Percentiles rank a stretch among this genome's conserved stretches.
These are phyloP conservation scores for Kalmusia sp. DNA, from an alignment of 2,329 filamentous ascomycete genomes.

Conservation along the genomic window DNA sequence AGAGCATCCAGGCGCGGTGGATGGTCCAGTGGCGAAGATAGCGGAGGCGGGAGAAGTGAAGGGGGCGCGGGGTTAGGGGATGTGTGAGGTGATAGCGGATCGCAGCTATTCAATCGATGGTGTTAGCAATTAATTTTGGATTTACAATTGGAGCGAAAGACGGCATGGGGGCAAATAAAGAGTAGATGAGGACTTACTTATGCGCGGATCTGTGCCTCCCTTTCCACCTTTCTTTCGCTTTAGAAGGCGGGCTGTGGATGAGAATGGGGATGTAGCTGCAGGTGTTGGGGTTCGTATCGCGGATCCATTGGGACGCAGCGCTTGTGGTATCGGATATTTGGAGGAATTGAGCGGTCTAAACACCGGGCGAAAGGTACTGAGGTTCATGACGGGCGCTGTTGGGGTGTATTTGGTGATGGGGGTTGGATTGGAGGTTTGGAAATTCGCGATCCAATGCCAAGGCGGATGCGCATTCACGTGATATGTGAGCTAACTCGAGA, in stretches of 20 bases:
- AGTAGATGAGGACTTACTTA: conserved; percentile 33
- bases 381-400: background rate
- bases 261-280: conserved; percentile 32
- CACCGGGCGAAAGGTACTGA: conserved; percentile 32
- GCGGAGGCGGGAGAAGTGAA: conserved; percentile 87
- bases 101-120: conserved; percentile 54
- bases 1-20: conserved; percentile 91
- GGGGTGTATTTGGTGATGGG: background rate
- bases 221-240: conserved; percentile 33
- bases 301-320: conserved; percentile 14
- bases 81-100: conserved; percentile 76
- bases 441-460: background rate
- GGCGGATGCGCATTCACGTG: conserved; percentile 5
- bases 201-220: conserved; percentile 34
- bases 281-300: conserved; percentile 16
- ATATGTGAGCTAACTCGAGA: too few relatives aligned
- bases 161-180: background rate
- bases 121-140: background rate
- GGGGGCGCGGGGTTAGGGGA: conserved; percentile 73
- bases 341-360: conserved; percentile 25
- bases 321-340: conserved; percentile 15
- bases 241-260: conserved; percentile 35
- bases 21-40: conserved; percentile 98
- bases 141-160: background rate
- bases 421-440: background rate